phyloP scores from a whole-genome alignment of 1,284 basidiomycete genomes.

The Meira miltonrushii region DNA sequence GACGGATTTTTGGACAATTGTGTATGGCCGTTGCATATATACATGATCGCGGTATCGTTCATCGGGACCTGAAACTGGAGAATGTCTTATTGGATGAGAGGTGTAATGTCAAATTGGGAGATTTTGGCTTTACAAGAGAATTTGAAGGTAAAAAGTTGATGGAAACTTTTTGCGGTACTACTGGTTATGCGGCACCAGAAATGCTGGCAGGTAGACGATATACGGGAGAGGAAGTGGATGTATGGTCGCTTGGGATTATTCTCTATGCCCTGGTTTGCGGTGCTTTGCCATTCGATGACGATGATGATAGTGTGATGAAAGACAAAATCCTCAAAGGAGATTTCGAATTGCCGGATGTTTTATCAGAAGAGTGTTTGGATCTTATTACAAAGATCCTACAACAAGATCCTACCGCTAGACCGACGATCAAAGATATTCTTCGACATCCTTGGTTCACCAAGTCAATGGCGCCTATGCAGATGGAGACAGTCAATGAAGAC shows the following conservation, averaged over 20 bases:
- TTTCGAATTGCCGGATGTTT: conserved; percentile 69
- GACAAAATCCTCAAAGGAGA: conserved; percentile 78
- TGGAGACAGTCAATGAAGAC: conserved; percentile 36
- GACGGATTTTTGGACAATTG: conserved; percentile 54
- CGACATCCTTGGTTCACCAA: conserved; percentile 77
- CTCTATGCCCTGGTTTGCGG: conserved; percentile 89
- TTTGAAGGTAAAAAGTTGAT: conserved; percentile 76
- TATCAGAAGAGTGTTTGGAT: conserved; percentile 83
- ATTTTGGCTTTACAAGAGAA: conserved; percentile 94
- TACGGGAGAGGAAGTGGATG: conserved; percentile 88
- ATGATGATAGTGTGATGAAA: conserved; percentile 85
- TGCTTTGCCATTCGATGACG: conserved; percentile 93
- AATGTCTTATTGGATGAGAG: conserved; percentile 55
- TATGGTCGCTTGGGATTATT: conserved; percentile 95
- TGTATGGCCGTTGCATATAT: conserved; percentile 54
- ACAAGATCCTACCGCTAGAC: conserved; percentile 69
- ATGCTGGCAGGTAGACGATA: conserved; percentile 87
- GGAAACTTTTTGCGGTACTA: conserved; percentile 96
- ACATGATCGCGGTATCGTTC: conserved; percentile 54
- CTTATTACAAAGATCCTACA: conserved; percentile 75
- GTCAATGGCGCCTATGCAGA: conserved; percentile 24
- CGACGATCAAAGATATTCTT: conserved; percentile 78
- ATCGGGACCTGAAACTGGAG: conserved; percentile 59
- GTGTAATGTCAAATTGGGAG: conserved; percentile 63
- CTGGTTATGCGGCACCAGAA: conserved; percentile 89